Percentiles rank a stretch among this genome's conserved stretches.
Conservation (phyloP, 805 yeast genomes). For the Hanseniaspora hatyaiensis region DNA sequence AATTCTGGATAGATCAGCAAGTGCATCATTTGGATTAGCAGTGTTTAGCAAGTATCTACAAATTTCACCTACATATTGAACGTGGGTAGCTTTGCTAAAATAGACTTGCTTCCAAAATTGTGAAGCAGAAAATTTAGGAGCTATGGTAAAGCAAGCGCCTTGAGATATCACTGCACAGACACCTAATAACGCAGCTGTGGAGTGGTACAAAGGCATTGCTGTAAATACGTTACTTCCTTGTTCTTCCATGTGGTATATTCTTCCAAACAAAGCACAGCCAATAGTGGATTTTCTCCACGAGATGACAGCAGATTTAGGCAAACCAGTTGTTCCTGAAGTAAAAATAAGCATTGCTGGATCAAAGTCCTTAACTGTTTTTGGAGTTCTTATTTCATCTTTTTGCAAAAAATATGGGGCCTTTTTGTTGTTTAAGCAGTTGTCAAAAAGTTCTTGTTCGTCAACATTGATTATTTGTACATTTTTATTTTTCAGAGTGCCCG, state of each 20-base stretch:
- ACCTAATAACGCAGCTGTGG: conserved; percentile 84
- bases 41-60: conserved; percentile 72
- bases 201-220: conserved; percentile 91
- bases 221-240: conserved; percentile 54
- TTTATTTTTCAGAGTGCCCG: conserved; percentile 7
- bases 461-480: conserved; percentile 32
- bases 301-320: conserved; percentile 88
- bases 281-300: conserved; percentile 75
- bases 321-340: conserved; percentile 90
- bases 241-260: conserved; percentile 46
- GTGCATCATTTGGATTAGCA: too few species aligned
- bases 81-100: conserved; percentile 57
- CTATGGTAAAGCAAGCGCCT: conserved; percentile 69
- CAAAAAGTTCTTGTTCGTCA: conserved; percentile 40
- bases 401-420: conserved; percentile 41
- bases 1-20: conserved; percentile 32
- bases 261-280: conserved; percentile 61
- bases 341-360: conserved; percentile 64
- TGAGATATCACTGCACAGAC: conserved; percentile 52
- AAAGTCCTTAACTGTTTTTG: conserved; percentile 40
- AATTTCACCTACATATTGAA: conserved; percentile 91
- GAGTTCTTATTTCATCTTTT: conserved; percentile 46
- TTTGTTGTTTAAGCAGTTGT: conserved; percentile 32
- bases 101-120: conserved; percentile 85
- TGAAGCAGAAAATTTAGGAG: conserved; percentile 70